Evolutionary conservation across 345 rosid genomes (phyloP), one percentile per base, ranked within the genome.

Genomic region (Trapa bicornis): DNA sequence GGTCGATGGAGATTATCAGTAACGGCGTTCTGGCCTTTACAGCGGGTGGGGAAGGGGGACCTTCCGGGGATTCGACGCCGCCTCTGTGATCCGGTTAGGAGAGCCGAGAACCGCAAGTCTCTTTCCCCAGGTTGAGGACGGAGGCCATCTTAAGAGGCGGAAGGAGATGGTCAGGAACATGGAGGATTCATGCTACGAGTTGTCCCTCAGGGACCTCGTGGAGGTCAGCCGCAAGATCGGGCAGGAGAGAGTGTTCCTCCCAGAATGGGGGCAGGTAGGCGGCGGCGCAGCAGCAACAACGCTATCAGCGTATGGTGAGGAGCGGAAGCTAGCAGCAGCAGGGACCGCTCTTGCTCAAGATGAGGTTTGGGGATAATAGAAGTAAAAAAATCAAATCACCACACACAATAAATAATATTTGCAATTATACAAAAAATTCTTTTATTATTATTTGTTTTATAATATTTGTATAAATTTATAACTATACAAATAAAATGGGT

Each of bases 101-200:
- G 63, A 85, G 88, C 70, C 87, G 84, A 68, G 65, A 69, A 83
- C 68, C 85, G 87, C 74, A 41, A 82, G 61, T 77, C 76, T 45
- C 72, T 92, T 36, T 92, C 98, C 98, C 98, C 4, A 61, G 82
- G 2, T 87, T 96, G 0, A 87, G 80, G 68, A 77, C 85, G 22
- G 85, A 88, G 66, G 98, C 96, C 0, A 85, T 92, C 15, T 91
- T 86, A 17, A 84, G 86, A 72, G 98, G 98, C 1, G 96, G 89
- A 22, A 80, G 98, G 96, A 89, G 17, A 86, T 92, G 96, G 95
- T 89, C 11, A 86, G 84, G 70, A 78, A 68, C 67, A 92, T 92
- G 96, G 91, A 96, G 0, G 98, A 92, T 76, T 82, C 96, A 15
- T 87, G 87, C 72, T 89, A 89, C 74, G 98, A 92, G 78, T 86